These are phyloP conservation scores for Taphrina pruni DNA, from an alignment of 1,139 yeast species.

Conservation along the genomic window DNA sequence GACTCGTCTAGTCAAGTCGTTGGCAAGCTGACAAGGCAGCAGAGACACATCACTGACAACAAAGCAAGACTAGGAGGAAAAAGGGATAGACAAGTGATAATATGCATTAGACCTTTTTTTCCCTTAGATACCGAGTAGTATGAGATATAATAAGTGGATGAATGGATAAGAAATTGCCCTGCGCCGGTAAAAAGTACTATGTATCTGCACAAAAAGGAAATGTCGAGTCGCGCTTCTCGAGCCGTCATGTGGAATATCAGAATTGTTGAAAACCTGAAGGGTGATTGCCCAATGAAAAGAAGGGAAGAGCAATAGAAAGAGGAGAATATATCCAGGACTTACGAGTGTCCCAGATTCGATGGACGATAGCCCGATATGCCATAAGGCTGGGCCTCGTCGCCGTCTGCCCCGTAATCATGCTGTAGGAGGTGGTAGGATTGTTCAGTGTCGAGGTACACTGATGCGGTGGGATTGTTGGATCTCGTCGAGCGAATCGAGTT, in stretches of 20 bases:
- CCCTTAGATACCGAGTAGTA: background rate
- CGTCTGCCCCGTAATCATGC: background rate
- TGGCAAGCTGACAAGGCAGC: no score
- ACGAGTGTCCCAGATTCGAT: background rate
- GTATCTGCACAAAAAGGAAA: background rate
- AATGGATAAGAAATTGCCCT: background rate
- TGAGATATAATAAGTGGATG: background rate
- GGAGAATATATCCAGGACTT: background rate
- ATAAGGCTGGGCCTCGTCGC: background rate
- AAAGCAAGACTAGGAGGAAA: no score
- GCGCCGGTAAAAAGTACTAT: background rate
- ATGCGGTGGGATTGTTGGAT: conserved; percentile 7
- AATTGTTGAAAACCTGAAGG: no score
- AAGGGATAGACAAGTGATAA: background rate
- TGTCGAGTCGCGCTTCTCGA: background rate
- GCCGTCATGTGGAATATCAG: no score
- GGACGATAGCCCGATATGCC: conserved; percentile 13
- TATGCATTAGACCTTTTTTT: conserved; percentile 1
- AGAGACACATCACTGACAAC: background rate
- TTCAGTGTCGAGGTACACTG: conserved; percentile 11
- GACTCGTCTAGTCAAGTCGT: no score
- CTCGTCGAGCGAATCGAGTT: conserved; percentile 19
- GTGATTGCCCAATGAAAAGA: no score
- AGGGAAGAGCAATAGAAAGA: background rate
- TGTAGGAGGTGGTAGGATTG: conserved; percentile 14